Evolutionary conservation across 2,329 filamentous ascomycete genomes (phyloP).

Genomic region (Aureobasidium leucospermi): DNA sequence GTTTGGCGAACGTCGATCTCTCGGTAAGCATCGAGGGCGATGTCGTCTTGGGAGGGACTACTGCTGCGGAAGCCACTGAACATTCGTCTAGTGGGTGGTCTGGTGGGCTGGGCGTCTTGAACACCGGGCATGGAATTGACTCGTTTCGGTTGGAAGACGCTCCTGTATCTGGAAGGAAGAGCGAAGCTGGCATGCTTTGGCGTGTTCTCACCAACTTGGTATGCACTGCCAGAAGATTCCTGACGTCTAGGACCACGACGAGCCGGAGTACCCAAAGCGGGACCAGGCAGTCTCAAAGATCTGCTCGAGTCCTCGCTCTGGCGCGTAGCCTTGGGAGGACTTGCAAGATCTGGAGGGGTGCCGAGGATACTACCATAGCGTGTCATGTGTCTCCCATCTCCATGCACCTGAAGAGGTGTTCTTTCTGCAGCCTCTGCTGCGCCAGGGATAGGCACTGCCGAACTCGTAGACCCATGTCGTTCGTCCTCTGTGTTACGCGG

Average conservation of each 20-base stretch:
- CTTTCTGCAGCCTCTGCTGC: slow-evolving; percentile 18
- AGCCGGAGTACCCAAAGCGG: slow-evolving; percentile 45
- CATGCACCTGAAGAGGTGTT: slow-evolving; percentile 21
- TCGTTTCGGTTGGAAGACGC: slow-evolving; percentile 32
- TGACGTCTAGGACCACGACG: background rate
- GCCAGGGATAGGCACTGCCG: slow-evolving; percentile 9
- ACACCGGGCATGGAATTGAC: slow-evolving; percentile 32
- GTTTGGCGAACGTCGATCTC: slow-evolving; percentile 65
- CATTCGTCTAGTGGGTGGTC: slow-evolving; percentile 33
- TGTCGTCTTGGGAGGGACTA: slow-evolving; percentile 37
- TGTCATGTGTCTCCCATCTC: slow-evolving; percentile 28
- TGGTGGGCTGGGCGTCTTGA: slow-evolving; percentile 21
- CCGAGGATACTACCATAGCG: slow-evolving; percentile 59
- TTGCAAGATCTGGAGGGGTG: slow-evolving; percentile 36
- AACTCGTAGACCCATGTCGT: background rate
- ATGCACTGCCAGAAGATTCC: slow-evolving; percentile 27
- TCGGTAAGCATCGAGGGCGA: slow-evolving; percentile 50
- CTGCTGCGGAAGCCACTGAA: slow-evolving; percentile 36
- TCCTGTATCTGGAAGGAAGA: slow-evolving; percentile 21
- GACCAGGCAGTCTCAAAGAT: slow-evolving; percentile 52
- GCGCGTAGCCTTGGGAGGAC: slow-evolving; percentile 16
- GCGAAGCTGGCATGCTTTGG: slow-evolving; percentile 16
- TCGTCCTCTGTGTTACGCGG: slow-evolving; percentile 10
- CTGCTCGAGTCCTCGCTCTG: slow-evolving; percentile 34
- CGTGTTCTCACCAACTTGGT: slow-evolving; percentile 36